These are phyloP conservation scores for Oehlia diaphana DNA, from an alignment of 192 early-diverging fungal genomes.

Conservation along the genomic window DNA sequence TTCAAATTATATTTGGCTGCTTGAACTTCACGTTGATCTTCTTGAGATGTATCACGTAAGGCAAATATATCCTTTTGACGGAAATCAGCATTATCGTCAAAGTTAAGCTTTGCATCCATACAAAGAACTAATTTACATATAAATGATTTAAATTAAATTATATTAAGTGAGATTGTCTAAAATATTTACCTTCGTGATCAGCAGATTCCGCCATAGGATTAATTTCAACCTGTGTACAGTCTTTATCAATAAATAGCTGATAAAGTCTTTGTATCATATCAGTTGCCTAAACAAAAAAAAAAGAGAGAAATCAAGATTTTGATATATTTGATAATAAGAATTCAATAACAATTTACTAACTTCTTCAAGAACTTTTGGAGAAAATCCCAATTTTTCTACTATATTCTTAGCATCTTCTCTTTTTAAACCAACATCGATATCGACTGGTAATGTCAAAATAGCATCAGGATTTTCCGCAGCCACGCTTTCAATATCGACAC, in stretches of 20 bases:
- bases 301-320: neutral
- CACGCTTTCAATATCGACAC: conserved; percentile 97
- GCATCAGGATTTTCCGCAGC: conserved; percentile 95
- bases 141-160: neutral
- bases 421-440: conserved; percentile 83
- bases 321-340: neutral
- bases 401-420: conserved; percentile 73
- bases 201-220: conserved; percentile 95
- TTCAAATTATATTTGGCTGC: conserved; percentile 97
- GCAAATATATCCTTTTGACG: conserved; percentile 88
- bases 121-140: conserved; percentile 62
- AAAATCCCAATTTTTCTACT: conserved; percentile 90
- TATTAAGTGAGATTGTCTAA: neutral
- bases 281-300: conserved; percentile 62
- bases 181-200: conserved; percentile 68
- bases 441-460: conserved; percentile 88
- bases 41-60: conserved; percentile 91
- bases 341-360: conserved; percentile 24
- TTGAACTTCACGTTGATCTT: conserved; percentile 96
- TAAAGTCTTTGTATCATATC: conserved; percentile 91
- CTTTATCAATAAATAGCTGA: conserved; percentile 96
- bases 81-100: conserved; percentile 99
- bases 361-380: conserved; percentile 69
- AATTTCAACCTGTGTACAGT: conserved; percentile 98
- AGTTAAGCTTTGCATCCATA: conserved; percentile 99